Conservation (phyloP, 2,329 filamentous ascomycete genomes). For the Corniculantispora saksenae region DNA sequence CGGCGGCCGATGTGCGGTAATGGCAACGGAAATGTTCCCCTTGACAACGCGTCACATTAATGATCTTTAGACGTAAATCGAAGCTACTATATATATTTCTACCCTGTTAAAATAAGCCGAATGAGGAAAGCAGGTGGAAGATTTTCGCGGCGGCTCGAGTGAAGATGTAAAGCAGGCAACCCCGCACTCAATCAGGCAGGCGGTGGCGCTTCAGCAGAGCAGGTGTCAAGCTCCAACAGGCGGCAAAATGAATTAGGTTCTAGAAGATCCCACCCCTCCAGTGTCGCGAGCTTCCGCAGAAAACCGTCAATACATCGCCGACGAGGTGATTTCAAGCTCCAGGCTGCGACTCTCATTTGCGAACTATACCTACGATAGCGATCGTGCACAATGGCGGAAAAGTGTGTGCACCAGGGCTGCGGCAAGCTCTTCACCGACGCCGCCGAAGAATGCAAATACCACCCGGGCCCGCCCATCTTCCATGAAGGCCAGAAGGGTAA, state of each 20-base stretch:
- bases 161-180: slow-evolving; percentile 23
- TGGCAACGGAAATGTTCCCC: no score
- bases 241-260: slow-evolving; percentile 29
- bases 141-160: not conserved
- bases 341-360: not conserved
- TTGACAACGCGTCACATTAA: no score
- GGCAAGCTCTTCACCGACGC: slow-evolving; percentile 82
- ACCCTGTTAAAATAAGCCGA: not conserved
- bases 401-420: slow-evolving; percentile 96
- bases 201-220: slow-evolving; percentile 31
- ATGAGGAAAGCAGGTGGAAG: no score
- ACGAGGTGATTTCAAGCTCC: not conserved
- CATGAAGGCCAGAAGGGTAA: slow-evolving; percentile 98
- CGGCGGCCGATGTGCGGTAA: no score
- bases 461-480: slow-evolving; percentile 91
- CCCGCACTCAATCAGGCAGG: slow-evolving; percentile 38
- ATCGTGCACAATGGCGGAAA: slow-evolving; percentile 62
- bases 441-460: slow-evolving; percentile 84
- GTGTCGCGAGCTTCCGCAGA: not conserved
- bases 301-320: not conserved
- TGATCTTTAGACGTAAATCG: no score
- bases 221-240: slow-evolving; percentile 13
- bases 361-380: not conserved
- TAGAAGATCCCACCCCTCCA: slow-evolving; percentile 33
- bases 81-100: no score